Base-by-base conservation (phyloP, 2,329 filamentous ascomycete species). In the Alternaria sp. region DNA sequence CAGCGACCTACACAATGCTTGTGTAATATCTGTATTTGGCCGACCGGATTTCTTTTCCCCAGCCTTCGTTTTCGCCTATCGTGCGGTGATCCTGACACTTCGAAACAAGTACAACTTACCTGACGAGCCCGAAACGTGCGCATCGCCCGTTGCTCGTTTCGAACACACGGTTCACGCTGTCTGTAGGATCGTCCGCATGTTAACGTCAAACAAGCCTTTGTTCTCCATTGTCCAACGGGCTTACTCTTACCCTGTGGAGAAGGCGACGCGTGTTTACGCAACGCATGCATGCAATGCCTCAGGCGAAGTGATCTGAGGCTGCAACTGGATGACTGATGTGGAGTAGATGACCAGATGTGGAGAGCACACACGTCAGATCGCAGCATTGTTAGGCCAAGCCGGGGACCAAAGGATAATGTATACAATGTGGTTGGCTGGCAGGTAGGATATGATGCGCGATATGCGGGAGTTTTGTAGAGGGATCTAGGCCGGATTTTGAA, bases 341-440 rank as follows among this genome's bases (percentile, higher is more conserved):
- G 46, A 48, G 46, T 22, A 22, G 39, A 22, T 22, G 34, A 38
- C 30, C 16, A 22, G 38, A 26, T 26, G 48, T 51, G 48, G 48
- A 51, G 48, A 54, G 52, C 28, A 54, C 51, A 46, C 42, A 54
- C 52, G 52, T 54, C 52, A 54, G 52, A 54, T 47, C 18, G 41
- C 41, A 34, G 56, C 42, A 47, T 41, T 41, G 30, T 49, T 36
- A 49, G 22, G 46, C 46, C 46, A 49, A 38, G 46, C 14, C 20
- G 46, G 46, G 30, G 34, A 34, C 16, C 22, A 24, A 30, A 32
- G 42, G 43, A 47, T 38, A 51, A 42, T 32, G 18, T 30, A 49
- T 4, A 26, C 54, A 14, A 22, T 34, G 22, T 51, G 54, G 54
- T 56, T 56, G 54, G 54, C 39, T 30, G 24, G 43, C 3, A 48